Evolutionary conservation across 163 green algal species (phyloP).

Genomic region (Picocystis sp.): DNA sequence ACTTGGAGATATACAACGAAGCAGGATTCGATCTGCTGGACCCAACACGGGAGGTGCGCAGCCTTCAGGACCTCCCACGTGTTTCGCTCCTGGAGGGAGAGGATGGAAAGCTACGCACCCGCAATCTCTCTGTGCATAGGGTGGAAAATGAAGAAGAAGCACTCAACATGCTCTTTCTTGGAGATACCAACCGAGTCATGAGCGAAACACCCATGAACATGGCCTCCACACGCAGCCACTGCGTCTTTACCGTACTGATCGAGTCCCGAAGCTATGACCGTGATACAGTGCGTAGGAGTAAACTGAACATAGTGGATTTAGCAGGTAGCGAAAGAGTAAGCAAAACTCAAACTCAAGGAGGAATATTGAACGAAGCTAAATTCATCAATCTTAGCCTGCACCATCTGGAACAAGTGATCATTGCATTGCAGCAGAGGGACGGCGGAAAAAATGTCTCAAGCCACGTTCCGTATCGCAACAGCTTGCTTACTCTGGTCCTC

Average conservation of each 20-base stretch:
- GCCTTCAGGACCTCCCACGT: constrained; percentile 16
- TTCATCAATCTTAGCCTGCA: constrained; percentile 59
- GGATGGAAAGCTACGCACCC: constrained; percentile 24
- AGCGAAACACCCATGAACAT: constrained; percentile 35
- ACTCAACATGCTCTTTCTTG: constrained; percentile 43
- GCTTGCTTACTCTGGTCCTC: constrained; percentile 25
- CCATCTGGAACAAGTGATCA: constrained; percentile 45
- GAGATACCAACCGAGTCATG: constrained; percentile 25
- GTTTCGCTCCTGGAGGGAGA: constrained; percentile 37
- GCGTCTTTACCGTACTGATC: constrained; percentile 32
- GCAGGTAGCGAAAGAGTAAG: constrained; percentile 53
- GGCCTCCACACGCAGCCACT: constrained; percentile 39
- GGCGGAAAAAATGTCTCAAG: constrained; percentile 2
- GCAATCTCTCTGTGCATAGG: constrained; percentile 30
- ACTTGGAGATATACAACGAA: constrained; percentile 80
- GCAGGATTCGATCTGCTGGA: constrained; percentile 61
- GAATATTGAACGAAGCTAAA: constrained; percentile 36
- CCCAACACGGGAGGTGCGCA: constrained; percentile 9
- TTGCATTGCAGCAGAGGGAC: constrained; percentile 37
- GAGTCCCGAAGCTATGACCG: constrained; percentile 13
- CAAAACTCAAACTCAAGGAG: constrained; percentile 47
- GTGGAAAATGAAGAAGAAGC: constrained; percentile 41
- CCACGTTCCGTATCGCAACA: constrained; percentile 35
- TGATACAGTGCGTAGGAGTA: constrained; percentile 27
- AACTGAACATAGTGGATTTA: constrained; percentile 77